Evolutionary conservation across 2,329 filamentous ascomycete species (phyloP).

Genomic region (Aspergillus niger): DNA sequence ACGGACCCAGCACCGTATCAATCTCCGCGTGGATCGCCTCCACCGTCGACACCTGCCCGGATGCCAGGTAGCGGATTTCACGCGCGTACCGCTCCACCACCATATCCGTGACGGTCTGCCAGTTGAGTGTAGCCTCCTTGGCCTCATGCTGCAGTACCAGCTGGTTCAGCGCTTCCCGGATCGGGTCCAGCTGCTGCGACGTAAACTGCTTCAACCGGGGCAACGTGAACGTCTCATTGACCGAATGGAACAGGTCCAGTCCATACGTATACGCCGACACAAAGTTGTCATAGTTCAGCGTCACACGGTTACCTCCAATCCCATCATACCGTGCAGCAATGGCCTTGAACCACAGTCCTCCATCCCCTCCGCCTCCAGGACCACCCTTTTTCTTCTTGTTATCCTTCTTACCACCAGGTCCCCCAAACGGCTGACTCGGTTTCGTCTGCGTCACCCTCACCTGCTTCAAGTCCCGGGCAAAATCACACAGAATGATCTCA

Average conservation of each 20-base stretch:
- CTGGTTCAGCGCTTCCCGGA: constrained; percentile 49
- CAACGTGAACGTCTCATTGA: constrained; percentile 34
- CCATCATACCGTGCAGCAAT: constrained; percentile 34
- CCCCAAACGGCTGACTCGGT: not conserved
- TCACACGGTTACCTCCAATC: constrained; percentile 44
- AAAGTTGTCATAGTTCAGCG: constrained; percentile 52
- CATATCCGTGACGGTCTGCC: constrained; percentile 69
- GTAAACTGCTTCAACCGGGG: constrained; percentile 42
- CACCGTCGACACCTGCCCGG: constrained; percentile 27
- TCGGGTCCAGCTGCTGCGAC: constrained; percentile 33
- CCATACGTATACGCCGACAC: constrained; percentile 51
- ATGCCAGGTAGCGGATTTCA: constrained; percentile 49
- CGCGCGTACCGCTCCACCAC: constrained; percentile 64
- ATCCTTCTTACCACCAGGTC: not conserved
- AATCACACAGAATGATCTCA: constrained; percentile 70
- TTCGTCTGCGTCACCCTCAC: constrained; percentile 37
- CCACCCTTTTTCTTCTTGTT: not conserved
- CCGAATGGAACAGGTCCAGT: constrained; percentile 42
- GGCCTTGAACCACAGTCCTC: constrained; percentile 23
- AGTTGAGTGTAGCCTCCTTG: constrained; percentile 50
- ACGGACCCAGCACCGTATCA: constrained; percentile 33
- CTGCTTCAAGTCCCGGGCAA: constrained; percentile 47
- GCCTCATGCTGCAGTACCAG: constrained; percentile 42
- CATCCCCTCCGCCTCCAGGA: not conserved
- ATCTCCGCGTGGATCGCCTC: constrained; percentile 32